phyloP scores from a whole-genome alignment of 2,329 filamentous ascomycete species.

The Fusarium sp. region DNA sequence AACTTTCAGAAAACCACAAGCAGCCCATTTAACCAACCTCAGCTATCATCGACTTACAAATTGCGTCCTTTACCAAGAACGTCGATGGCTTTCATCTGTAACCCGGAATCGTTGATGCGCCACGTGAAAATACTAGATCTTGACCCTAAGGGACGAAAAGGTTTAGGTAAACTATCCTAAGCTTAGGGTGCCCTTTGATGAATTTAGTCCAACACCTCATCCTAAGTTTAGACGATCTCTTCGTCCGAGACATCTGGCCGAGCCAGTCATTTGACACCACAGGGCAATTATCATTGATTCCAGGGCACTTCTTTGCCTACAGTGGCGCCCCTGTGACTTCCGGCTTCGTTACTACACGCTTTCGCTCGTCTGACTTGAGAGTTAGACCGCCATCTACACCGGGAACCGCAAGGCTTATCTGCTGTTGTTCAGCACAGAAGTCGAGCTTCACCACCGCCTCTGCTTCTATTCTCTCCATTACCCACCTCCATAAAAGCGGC shows the following conservation, averaged over 20 bases:
- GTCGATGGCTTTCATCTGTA: neutral
- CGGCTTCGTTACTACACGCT: neutral
- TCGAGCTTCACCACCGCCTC: neutral
- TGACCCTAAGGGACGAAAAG: neutral
- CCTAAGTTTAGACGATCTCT: neutral
- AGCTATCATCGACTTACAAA: neutral
- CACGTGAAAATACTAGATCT: neutral
- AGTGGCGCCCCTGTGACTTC: neutral
- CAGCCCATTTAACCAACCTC: rapidly evolving
- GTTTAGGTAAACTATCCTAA: neutral
- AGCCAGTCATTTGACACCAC: neutral
- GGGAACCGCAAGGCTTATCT: neutral
- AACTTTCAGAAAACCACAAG: neutral
- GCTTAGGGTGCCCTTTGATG: neutral
- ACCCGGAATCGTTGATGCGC: too few relatives aligned
- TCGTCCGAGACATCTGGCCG: neutral
- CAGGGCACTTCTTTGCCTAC: neutral
- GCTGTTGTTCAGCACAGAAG: neutral
- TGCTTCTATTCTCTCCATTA: neutral
- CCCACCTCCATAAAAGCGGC: neutral
- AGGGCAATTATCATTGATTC: neutral
- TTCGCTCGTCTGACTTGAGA: neutral
- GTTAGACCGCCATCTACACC: neutral
- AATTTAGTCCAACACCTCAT: neutral
- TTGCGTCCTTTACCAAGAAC: neutral